Evolutionary conservation across 352 stramenopile species (phyloP).

Genomic region (Ophiocytium majus): DNA sequence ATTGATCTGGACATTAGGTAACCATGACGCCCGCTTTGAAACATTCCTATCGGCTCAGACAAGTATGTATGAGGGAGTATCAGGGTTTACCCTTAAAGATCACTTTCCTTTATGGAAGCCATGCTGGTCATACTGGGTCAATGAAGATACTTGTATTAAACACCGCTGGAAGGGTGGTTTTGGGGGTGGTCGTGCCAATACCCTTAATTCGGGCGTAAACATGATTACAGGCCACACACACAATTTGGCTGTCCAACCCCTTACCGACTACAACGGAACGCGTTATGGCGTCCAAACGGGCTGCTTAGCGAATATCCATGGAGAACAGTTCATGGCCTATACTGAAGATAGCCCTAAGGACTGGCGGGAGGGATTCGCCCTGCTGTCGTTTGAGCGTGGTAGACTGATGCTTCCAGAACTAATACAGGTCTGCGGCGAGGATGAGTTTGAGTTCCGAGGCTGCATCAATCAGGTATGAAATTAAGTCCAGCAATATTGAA

Average conservation of each 20-base stretch:
- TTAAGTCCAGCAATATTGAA: too few relatives aligned
- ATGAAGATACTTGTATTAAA: not conserved
- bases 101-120: not conserved
- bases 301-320: not conserved
- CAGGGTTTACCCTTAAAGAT: not conserved
- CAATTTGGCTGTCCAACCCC: not conserved
- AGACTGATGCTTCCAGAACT: not conserved
- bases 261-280: slow-evolving; percentile 11
- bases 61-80: not conserved
- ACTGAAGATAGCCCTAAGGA: not conserved
- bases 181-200: not conserved
- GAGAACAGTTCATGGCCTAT: not conserved
- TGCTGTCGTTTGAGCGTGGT: not conserved
- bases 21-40: slow-evolving; percentile 9
- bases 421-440: not conserved
- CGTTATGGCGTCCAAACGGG: not conserved
- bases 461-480: too few relatives aligned
- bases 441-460: too few relatives aligned
- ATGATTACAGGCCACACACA: not conserved
- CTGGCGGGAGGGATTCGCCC: not conserved
- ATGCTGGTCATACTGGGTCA: not conserved
- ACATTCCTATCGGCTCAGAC: too few relatives aligned
- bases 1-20: not conserved
- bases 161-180: not conserved
- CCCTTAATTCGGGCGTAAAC: not conserved